Evolutionary conservation across 1,284 basidiomycete genomes (phyloP).

Genomic region (Ceratobasidium sp.): DNA sequence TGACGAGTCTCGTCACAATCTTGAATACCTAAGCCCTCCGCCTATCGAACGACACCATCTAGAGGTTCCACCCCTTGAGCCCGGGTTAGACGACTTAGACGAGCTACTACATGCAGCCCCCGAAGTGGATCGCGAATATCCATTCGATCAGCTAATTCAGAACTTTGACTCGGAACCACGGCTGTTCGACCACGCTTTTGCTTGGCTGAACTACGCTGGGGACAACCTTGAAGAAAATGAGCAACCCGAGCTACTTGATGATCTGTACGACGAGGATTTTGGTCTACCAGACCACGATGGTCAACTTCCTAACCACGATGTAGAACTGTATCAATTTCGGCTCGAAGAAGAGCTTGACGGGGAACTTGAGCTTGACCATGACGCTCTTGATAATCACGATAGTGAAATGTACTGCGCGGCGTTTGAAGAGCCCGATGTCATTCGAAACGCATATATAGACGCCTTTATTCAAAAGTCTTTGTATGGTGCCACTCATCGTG

Average conservation of each 20-base stretch:
- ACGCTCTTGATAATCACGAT: neutral
- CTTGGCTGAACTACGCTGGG: neutral
- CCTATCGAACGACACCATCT: no score
- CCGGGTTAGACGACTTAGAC: no score
- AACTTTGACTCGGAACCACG: neutral
- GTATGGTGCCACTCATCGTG: neutral
- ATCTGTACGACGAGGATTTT: neutral
- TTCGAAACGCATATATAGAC: slow-evolving; percentile 14
- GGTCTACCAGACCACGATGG: neutral
- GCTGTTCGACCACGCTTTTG: neutral
- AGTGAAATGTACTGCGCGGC: neutral
- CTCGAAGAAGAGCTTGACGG: neutral
- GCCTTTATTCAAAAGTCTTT: no score
- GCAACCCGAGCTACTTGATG: neutral
- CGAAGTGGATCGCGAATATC: neutral
- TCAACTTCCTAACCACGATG: neutral
- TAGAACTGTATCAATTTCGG: neutral
- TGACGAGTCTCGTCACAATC: no score
- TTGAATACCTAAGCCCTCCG: neutral
- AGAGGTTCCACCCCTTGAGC: no score
- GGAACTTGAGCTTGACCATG: neutral
- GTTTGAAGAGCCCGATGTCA: neutral
- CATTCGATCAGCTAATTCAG: neutral
- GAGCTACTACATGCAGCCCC: no score
- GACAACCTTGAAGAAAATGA: neutral